Base-by-base conservation (phyloP, 2,329 filamentous ascomycete species). In the Fusarium sp. region DNA sequence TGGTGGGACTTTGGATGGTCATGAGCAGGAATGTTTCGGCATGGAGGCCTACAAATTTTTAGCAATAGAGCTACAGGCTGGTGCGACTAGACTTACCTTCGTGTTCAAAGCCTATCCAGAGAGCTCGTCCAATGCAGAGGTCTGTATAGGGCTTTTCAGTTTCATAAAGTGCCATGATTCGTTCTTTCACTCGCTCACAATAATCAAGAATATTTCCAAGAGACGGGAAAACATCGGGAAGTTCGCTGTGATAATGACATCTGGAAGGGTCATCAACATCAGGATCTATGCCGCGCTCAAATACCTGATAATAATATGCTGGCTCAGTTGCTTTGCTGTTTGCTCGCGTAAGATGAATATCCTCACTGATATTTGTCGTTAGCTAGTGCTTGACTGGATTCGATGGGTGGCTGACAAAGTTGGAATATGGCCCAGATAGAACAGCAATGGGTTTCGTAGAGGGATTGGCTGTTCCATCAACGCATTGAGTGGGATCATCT, bases 81-180 rank as follows among this genome's bases (percentile, higher is more conserved):
- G 7, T 7, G 9, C 20, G 18, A 3, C 10, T 2, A 26, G 4
- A 6, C 41, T 11, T 8, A 62, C 63, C 63, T 6, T 73, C 70
- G n/a, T 73, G 64, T 6, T 73, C 67, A 6, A 73, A 73, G 0
- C 60, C 67, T 18, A 73, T 66, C 70, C 70, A 73, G 11, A 73
- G 56, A 6, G 70, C 67, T 1, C 56, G 63, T 8, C 57, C 64
- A 2, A 65, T 3, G 3, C 63, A 32, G 3, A 67, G 63, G 23
- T 71, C n/a, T n/a, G 14, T 13, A 23, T 38, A 52, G 1, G 67
- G 45, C 6, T 13, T 30, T 4, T 18, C 44, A 4, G 17, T 60
- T 1, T 53, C 45, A 5, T 71, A 72, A 15, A 71, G 49, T 1
- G 17, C 18, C 10, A 2, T 7, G 6, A 73, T 73, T 10, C 56